phyloP scores from a whole-genome alignment of 2,329 filamentous ascomycete genomes.

The Kalmusia sp. region DNA sequence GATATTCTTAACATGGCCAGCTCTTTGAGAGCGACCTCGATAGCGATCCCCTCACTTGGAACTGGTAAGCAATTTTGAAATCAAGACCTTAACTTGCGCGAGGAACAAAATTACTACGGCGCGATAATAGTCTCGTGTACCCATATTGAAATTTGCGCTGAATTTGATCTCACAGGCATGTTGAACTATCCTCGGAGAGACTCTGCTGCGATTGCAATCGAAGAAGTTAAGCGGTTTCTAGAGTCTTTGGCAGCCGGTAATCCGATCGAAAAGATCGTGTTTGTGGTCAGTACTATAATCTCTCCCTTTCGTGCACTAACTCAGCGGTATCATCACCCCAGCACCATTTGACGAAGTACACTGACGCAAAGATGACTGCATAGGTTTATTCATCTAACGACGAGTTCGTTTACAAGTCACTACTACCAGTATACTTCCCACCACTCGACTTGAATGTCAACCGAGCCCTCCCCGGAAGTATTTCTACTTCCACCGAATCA shows the following conservation, averaged over 20 bases:
- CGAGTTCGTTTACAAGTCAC: conserved; percentile 38
- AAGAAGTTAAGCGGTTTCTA: conserved; percentile 41
- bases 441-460: conserved; percentile 23
- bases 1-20: conserved; percentile 32
- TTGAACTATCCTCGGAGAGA: conserved; percentile 29
- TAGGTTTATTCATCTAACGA: conserved; percentile 37
- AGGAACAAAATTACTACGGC: background rate
- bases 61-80: conserved; percentile 29
- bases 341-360: background rate
- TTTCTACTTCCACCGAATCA: background rate
- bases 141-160: conserved; percentile 15
- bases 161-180: background rate
- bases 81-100: background rate
- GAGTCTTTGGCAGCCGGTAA: conserved; percentile 27
- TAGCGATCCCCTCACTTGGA: conserved; percentile 43
- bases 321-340: too few species aligned
- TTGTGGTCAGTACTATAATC: background rate
- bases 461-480: conserved; percentile 11
- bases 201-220: conserved; percentile 38
- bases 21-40: conserved; percentile 32
- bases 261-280: conserved; percentile 32
- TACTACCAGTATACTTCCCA: conserved; percentile 42
- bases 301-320: too few species aligned
- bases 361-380: conserved; percentile 21
- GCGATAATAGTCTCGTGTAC: background rate